Conservation (phyloP, 1,284 basidiomycete species). For the Leccinum fallax region DNA sequence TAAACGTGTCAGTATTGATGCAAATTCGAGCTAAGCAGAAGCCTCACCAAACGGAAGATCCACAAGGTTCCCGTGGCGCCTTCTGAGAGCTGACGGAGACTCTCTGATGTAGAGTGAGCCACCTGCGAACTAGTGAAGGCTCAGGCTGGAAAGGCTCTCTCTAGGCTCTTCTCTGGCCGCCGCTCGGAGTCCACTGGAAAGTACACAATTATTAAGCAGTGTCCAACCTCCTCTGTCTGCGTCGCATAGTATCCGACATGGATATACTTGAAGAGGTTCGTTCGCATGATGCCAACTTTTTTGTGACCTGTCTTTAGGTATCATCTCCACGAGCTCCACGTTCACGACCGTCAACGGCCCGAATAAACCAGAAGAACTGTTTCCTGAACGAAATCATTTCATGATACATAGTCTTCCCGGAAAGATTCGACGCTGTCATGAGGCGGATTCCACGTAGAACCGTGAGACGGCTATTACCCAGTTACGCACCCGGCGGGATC, state of each 20-base stretch:
- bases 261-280: background rate
- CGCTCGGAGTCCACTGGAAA: background rate
- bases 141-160: background rate
- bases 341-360: background rate
- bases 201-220: background rate
- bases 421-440: background rate
- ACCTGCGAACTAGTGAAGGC: background rate
- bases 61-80: background rate
- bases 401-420: background rate
- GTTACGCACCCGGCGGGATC: no score
- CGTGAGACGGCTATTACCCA: no score
- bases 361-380: background rate
- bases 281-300: background rate
- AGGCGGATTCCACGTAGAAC: background rate
- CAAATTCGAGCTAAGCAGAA: background rate
- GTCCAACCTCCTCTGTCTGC: background rate
- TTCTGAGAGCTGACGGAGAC: background rate
- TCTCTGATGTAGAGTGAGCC: background rate
- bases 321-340: background rate
- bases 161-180: background rate
- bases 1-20: background rate
- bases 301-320: background rate
- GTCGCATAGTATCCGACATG: background rate
- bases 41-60: background rate
- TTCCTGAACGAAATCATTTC: background rate